Conservation (phyloP, 73 alveolate genomes). For the Tetrahymena elliotti region DNA sequence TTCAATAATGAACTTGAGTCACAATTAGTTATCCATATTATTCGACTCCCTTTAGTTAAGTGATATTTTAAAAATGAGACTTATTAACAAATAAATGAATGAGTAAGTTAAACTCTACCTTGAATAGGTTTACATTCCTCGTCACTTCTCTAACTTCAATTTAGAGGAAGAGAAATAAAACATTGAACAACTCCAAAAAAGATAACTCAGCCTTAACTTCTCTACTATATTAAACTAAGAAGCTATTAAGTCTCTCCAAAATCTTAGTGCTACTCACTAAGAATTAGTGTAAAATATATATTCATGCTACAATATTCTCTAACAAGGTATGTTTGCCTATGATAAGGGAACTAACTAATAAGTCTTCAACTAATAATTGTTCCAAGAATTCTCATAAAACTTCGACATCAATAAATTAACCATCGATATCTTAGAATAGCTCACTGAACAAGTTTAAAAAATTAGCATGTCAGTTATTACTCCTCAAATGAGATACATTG, state of each 20-base stretch:
- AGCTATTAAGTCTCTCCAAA: not conserved
- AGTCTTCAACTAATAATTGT: not conserved
- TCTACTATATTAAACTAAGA: not conserved
- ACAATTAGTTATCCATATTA: not conserved
- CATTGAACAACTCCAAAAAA: not conserved
- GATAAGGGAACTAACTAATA: not conserved
- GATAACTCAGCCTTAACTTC: not conserved
- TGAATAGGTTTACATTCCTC: not conserved
- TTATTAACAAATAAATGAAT: not conserved
- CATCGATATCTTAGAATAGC: not conserved
- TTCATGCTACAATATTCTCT: not conserved
- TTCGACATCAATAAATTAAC: not conserved
- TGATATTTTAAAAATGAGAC: not conserved
- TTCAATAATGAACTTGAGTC: not conserved
- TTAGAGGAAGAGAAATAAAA: not conserved
- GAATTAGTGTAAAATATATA: not conserved
- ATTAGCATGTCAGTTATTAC: not conserved
- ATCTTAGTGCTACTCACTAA: not conserved
- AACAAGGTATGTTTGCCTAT: not conserved
- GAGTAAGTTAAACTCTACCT: not conserved
- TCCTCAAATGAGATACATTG: not conserved
- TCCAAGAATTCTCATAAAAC: not conserved
- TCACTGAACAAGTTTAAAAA: not conserved
- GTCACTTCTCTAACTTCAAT: not conserved
- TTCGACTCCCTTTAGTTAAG: not conserved